These are phyloP conservation scores for Colletotrichum simmondsii DNA, from an alignment of 2,329 filamentous ascomycete species.

Conservation along the genomic window DNA sequence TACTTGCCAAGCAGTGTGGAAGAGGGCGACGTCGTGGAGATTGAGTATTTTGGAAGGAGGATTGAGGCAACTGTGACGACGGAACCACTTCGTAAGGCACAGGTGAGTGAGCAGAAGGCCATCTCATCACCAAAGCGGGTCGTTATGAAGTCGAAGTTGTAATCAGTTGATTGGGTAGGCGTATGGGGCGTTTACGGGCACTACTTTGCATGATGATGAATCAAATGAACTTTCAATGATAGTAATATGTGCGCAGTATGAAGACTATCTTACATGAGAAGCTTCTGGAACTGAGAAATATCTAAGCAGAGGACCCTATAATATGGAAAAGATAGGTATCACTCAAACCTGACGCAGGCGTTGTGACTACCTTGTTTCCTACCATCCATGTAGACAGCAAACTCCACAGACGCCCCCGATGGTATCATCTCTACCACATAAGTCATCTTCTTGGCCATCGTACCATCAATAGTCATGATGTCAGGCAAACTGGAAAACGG, in stretches of 20 bases:
- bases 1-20: conserved; percentile 61
- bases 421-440: neutral
- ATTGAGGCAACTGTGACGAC: conserved; percentile 63
- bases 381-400: neutral
- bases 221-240: neutral
- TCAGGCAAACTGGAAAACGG: neutral
- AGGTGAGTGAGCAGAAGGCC: neutral
- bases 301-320: too few species aligned
- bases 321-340: neutral
- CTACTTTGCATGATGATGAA: neutral
- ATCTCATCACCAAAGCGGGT: neutral
- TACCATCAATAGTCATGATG: neutral
- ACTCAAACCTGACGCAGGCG: neutral
- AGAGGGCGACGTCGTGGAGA: conserved; percentile 63
- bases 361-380: neutral
- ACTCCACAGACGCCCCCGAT: neutral
- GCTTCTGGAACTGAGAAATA: neutral
- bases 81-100: conserved; percentile 56
- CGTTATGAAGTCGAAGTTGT: neutral
- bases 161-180: neutral
- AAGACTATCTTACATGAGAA: neutral
- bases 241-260: too few species aligned
- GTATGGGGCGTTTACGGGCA: neutral
- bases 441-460: neutral
- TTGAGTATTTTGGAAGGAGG: conserved; percentile 70